Percentiles rank a stretch among this genome's conserved stretches.
phyloP scores from a whole-genome alignment of 2,329 filamentous ascomycete genomes.

The Cordyceps pruinosa region DNA sequence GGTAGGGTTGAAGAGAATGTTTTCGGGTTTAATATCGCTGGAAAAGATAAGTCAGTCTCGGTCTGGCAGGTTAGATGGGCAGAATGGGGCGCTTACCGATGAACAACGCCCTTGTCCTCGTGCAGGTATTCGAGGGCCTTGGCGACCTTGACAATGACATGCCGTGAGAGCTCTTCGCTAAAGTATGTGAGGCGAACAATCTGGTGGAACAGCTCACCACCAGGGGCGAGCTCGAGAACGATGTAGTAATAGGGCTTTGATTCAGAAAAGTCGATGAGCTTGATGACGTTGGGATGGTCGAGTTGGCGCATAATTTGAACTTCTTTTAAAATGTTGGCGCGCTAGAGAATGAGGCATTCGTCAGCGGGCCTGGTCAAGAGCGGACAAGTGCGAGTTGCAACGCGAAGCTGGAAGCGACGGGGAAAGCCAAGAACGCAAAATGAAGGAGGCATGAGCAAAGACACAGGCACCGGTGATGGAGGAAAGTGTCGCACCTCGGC shows the following conservation, averaged over 20 bases:
- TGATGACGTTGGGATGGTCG: slow-evolving; percentile 93
- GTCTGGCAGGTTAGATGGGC: neutral
- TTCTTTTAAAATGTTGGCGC: slow-evolving; percentile 96
- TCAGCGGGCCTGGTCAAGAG: slow-evolving; percentile 8
- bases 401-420: neutral
- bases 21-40: slow-evolving; percentile 98
- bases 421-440: neutral
- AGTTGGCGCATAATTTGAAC: slow-evolving; percentile 98
- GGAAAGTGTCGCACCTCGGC: slow-evolving; percentile 77
- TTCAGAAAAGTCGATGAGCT: slow-evolving; percentile 88
- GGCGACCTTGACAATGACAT: slow-evolving; percentile 94
- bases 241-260: slow-evolving; percentile 97
- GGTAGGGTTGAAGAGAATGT: slow-evolving; percentile 85
- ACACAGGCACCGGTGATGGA: slow-evolving; percentile 23
- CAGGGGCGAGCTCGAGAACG: slow-evolving; percentile 86
- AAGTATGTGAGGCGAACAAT: slow-evolving; percentile 98
- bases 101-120: slow-evolving; percentile 90
- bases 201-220: slow-evolving; percentile 95
- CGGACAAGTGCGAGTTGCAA: neutral
- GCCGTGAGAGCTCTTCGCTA: slow-evolving; percentile 87
- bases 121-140: slow-evolving; percentile 89
- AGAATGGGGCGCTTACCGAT: slow-evolving; percentile 62
- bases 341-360: slow-evolving; percentile 45
- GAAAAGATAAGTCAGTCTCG: neutral
- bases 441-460: slow-evolving; percentile 17